Percentiles rank a stretch among this genome's conserved stretches.
Evolutionary conservation across 2,329 filamentous ascomycete species (phyloP).

Genomic region (Calonectria multiphialidica): DNA sequence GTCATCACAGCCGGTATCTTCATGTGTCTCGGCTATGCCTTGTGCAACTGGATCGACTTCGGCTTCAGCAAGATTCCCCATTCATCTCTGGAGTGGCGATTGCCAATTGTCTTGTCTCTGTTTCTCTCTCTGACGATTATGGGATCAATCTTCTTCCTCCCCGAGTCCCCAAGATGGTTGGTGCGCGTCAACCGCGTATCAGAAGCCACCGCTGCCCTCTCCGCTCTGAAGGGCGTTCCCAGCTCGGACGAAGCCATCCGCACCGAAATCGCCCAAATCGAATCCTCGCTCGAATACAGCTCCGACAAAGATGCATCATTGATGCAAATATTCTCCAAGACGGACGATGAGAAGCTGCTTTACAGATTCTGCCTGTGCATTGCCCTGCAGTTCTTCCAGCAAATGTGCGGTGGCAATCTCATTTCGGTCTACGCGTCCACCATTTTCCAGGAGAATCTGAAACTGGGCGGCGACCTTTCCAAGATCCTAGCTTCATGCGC

Average conservation of each 20-base stretch:
- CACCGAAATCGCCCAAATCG: constrained; percentile 60
- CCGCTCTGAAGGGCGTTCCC: constrained; percentile 53
- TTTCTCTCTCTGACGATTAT: constrained; percentile 49
- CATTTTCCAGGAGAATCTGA: constrained; percentile 44
- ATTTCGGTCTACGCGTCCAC: constrained; percentile 47
- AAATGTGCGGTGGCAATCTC: constrained; percentile 44
- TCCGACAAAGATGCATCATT: constrained; percentile 51
- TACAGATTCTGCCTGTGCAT: constrained; percentile 56
- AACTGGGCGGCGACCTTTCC: constrained; percentile 35
- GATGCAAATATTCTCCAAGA: constrained; percentile 56
- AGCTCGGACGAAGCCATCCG: constrained; percentile 51
- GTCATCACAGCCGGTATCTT: constrained; percentile 64
- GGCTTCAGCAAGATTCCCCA: constrained; percentile 49
- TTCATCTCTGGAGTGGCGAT: constrained; percentile 50
- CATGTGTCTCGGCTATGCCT: constrained; percentile 55
- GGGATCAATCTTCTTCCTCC: constrained; percentile 48
- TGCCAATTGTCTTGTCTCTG: constrained; percentile 52
- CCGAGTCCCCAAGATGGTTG: constrained; percentile 53
- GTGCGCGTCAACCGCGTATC: constrained; percentile 48
- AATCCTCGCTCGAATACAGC: constrained; percentile 60
- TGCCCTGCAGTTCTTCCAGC: constrained; percentile 48
- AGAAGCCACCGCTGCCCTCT: constrained; percentile 49
- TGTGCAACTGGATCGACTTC: constrained; percentile 60
- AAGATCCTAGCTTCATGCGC: constrained; percentile 42
- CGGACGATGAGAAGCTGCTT: constrained; percentile 61